Evolutionary conservation across 2,329 filamentous ascomycete species (phyloP), one percentile per base, ranked within the genome.

Genomic region (Cryphonectria radicalis): DNA sequence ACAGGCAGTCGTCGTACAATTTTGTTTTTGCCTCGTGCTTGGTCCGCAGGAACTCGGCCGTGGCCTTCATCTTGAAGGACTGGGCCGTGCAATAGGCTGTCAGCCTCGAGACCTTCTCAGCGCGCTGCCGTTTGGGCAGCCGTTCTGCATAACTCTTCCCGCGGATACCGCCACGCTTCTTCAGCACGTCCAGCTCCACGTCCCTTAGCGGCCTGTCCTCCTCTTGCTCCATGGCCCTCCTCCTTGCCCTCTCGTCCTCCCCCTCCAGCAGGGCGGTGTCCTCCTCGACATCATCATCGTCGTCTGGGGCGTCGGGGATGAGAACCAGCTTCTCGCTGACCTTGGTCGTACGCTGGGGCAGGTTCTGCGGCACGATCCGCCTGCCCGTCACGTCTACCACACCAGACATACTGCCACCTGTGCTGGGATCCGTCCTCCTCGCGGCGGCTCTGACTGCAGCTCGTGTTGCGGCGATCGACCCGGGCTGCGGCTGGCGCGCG

Each of bases 41-140:
- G 74, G 93, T 93, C 76, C 93, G 92, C 73, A 98, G 85, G 79
- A 99, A 99, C 46, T 93, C 90, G 19, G 95, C 94, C n/a, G 94
- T 94, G 37, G 91, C 89, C 76, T 92, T 92, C 83, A 97, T 90
- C 82, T 95, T 97, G 83, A 95, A 98, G 10, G 92, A 93, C 80
- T 98, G 93, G 0, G 96, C 95, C 0, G 94, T 98, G 81, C 95
- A 98, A 81, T 98, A 99, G 14, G 96, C 96, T 70, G 96, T 99
- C 69, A 98, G 89, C 73, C 96, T 88, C 43, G 95, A 91, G 72
- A 99, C 84, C 81, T 96, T 96, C 76, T 97, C 93, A 17, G 93
- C 92, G 70, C 96, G 87, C 78, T 95, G 90, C 32, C 92, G 88
- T 82, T 99, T 99, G 62, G 96, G 94, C 73, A 98, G 82, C 65